phyloP scores from a whole-genome alignment of 1,284 basidiomycete species.

The Tremellales sp. region DNA sequence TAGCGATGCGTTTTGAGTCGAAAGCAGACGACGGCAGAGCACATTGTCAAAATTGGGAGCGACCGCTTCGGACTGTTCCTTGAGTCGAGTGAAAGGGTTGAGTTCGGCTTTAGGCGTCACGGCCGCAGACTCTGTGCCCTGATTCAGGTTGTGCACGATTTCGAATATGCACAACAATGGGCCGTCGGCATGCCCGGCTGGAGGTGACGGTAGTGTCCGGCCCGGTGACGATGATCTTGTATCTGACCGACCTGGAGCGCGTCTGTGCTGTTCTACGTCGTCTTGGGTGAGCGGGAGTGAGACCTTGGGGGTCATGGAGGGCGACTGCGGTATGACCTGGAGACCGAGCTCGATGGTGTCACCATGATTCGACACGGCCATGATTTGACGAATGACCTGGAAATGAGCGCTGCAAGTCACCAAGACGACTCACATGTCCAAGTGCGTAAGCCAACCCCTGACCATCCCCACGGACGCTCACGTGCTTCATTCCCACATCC shows the following conservation, averaged over 20 bases:
- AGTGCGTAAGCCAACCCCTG: constrained; percentile 73
- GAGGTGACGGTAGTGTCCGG: constrained; percentile 13
- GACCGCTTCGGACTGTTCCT: constrained; percentile 34
- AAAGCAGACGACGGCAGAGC: constrained; percentile 63
- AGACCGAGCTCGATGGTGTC: constrained; percentile 87
- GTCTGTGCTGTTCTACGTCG: constrained; percentile 14
- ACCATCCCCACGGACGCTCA: constrained; percentile 78
- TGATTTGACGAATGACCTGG: constrained; percentile 78
- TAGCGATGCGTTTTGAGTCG: constrained; percentile 62
- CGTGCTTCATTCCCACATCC: constrained; percentile 75
- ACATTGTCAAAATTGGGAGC: constrained; percentile 60
- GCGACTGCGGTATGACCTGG: constrained; percentile 55
- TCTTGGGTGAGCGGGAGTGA: constrained; percentile 28
- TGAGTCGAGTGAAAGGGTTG: constrained; percentile 35
- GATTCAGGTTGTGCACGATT: constrained; percentile 50
- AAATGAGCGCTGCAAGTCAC: constrained; percentile 4
- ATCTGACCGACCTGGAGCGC: not conserved
- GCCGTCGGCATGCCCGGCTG: constrained; percentile 14
- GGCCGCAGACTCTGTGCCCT: constrained; percentile 24
- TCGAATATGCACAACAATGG: constrained; percentile 57
- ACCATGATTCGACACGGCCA: constrained; percentile 62
- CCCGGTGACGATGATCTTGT: constrained; percentile 19
- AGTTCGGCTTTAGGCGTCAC: constrained; percentile 42
- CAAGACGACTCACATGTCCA: constrained; percentile 63
- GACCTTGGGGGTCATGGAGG: constrained; percentile 29